Base-by-base conservation (phyloP, 2,329 filamentous ascomycete genomes). In the Colletotrichum sojae region DNA sequence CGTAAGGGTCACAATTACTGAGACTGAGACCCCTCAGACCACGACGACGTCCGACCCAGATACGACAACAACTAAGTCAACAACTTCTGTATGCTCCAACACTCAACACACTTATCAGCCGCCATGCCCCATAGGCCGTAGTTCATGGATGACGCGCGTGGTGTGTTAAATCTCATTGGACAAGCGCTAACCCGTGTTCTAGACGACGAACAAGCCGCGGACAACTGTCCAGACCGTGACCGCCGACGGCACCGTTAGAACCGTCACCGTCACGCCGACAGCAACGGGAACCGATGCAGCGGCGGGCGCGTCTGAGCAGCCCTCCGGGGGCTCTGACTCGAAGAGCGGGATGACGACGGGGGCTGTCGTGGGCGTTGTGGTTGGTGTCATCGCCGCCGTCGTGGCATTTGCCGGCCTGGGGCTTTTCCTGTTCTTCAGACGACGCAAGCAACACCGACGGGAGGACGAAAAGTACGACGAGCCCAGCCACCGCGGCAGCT, bases 251-350 rank as follows among this genome's bases (percentile, higher is more conserved):
- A 83, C 79, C 5, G 79, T 89, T 22, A 83, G 82, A 66, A 90
- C 88, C 1, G 83, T 91, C 3, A 89, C 86, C 1, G 82, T 87
- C 16, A 81, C 81, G 6, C 86, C 87, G 0, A 84, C 84, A 1
- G 71, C 73, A 15, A 58, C 67, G 6, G 31, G 75, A 75, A 40
- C 73, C 76, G 67, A 70, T 10, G 68, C 43, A 12, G 68, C 70
- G n/a, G 57, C 64, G 6, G 68, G 67, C 18, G 63, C 70, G 6
- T 53, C 69, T 2, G 64, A 71, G 36, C 4, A 59, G 27, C 49
- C 25, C 9, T 46, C 64, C 39, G 46, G 60, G 0, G 49, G 48
- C 6, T 46, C 52, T 5, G 69, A n/a, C 18, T 49, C 73, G 6
- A 52, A 48, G n/a, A 66, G 52, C 6, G 74, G 74, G 36, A 77